phyloP scores from a whole-genome alignment of 805 yeast species.

The Schwanniomyces polymorphus region DNA sequence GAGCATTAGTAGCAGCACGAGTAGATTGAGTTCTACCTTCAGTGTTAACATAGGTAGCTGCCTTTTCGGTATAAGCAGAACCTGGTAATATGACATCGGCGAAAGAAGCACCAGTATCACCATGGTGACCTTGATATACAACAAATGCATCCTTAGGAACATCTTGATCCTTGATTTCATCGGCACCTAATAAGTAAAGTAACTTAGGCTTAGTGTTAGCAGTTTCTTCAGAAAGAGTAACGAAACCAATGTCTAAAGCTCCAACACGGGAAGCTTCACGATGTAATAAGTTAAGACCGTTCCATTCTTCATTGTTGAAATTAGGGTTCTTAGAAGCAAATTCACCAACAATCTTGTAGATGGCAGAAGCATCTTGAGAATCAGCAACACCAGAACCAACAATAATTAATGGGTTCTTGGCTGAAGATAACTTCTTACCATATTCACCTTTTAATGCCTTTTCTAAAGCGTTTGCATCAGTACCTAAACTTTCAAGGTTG shows the following conservation, averaged over 20 bases:
- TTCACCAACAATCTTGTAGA: constrained; percentile 58
- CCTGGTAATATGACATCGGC: constrained; percentile 89
- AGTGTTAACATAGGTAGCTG: constrained; percentile 82
- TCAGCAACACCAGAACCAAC: constrained; percentile 81
- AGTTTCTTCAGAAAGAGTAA: constrained; percentile 47
- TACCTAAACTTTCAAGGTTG: constrained; percentile 62
- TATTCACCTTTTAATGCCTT: constrained; percentile 64
- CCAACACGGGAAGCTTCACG: constrained; percentile 88
- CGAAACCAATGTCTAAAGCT: constrained; percentile 83
- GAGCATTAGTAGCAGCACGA: constrained; percentile 84
- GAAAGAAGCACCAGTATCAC: constrained; percentile 83
- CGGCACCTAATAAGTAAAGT: constrained; percentile 81
- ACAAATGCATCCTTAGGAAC: constrained; percentile 86
- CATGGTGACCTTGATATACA: constrained; percentile 89
- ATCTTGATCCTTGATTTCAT: constrained; percentile 66
- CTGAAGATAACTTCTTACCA: constrained; percentile 65
- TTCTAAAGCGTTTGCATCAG: constrained; percentile 53
- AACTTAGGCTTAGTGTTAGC: constrained; percentile 62
- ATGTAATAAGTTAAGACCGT: constrained; percentile 76
- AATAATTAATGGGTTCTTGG: constrained; percentile 74
- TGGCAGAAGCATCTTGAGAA: constrained; percentile 60
- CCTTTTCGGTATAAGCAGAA: constrained; percentile 85
- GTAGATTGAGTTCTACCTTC: constrained; percentile 87
- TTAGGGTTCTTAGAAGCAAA: constrained; percentile 57
- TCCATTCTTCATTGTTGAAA: constrained; percentile 74